These are phyloP conservation scores for Grosmannia huntii DNA, from an alignment of 2,329 filamentous ascomycete species.

Conservation along the genomic window DNA sequence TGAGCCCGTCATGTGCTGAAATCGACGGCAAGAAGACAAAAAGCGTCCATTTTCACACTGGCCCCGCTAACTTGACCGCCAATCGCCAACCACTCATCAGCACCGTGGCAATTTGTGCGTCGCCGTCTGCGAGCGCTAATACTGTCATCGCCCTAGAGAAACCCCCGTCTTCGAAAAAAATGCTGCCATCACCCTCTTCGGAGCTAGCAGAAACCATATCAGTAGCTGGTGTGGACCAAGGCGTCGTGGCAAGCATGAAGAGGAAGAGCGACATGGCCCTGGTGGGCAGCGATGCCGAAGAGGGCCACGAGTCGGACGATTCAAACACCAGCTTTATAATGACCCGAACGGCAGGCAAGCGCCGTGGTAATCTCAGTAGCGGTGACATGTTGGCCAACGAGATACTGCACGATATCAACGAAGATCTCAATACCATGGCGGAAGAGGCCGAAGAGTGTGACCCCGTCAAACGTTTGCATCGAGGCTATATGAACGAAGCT, in stretches of 20 bases:
- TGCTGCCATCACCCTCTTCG: neutral
- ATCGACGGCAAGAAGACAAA: neutral
- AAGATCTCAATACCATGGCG: constrained; percentile 14
- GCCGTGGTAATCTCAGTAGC: constrained; percentile 11
- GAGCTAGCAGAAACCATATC: neutral
- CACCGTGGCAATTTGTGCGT: neutral
- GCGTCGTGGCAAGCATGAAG: neutral
- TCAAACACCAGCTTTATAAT: constrained; percentile 10
- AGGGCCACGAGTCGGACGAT: constrained; percentile 9
- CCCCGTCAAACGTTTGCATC: constrained; percentile 24
- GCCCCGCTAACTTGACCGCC: constrained; percentile 3
- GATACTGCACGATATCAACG: constrained; percentile 16
- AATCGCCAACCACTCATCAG: neutral
- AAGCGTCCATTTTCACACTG: constrained; percentile 1
- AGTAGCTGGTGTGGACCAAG: neutral
- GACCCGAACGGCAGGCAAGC: constrained; percentile 13
- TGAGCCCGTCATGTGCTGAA: neutral
- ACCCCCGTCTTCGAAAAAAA: neutral
- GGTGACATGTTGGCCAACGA: constrained; percentile 14
- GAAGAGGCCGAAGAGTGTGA: constrained; percentile 18
- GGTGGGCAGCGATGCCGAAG: constrained; percentile 6
- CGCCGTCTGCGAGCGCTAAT: neutral
- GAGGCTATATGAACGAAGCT: constrained; percentile 69
- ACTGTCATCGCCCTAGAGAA: neutral
- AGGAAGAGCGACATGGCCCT: neutral